Conservation (phyloP, 768 basidiomycete species). For the Boletellus sp. region DNA sequence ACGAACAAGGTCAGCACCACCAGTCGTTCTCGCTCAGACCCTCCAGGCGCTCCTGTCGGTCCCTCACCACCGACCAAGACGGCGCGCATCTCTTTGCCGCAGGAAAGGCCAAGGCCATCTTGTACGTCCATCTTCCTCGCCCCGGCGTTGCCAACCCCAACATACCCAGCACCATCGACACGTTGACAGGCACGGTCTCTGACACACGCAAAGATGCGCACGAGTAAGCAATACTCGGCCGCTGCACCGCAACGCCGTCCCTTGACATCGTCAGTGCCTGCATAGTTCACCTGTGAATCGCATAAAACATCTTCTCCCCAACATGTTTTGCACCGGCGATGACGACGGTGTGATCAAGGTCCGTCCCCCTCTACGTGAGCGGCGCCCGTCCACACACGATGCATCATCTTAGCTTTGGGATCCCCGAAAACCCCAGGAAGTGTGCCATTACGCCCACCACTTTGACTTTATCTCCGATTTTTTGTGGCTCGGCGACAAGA, state of each 20-base stretch:
- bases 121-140: constrained; percentile 48
- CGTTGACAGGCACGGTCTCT: constrained; percentile 48
- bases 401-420: constrained; percentile 74
- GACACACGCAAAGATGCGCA: constrained; percentile 52
- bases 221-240: constrained; percentile 49
- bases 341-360: constrained; percentile 95
- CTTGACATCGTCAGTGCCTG: constrained; percentile 34
- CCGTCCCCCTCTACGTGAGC: constrained; percentile 10
- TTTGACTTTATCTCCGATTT: constrained; percentile 96
- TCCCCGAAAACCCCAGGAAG: constrained; percentile 59
- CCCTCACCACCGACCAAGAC: constrained; percentile 61
- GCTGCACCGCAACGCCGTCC: constrained; percentile 3
- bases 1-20: constrained; percentile 60
- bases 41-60: constrained; percentile 81
- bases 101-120: constrained; percentile 75
- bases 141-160: constrained; percentile 9
- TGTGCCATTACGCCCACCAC: constrained; percentile 77
- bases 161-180: constrained; percentile 59
- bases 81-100: constrained; percentile 71
- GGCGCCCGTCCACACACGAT: not conserved
- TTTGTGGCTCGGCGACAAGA: constrained; percentile 78
- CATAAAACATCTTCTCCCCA: constrained; percentile 64
- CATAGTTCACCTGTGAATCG: constrained; percentile 82
- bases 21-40: constrained; percentile 61
- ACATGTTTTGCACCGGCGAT: constrained; percentile 81